Base-by-base conservation (phyloP, 192 early-diverging fungal species). In the Phycomyces blakesleeanus region DNA sequence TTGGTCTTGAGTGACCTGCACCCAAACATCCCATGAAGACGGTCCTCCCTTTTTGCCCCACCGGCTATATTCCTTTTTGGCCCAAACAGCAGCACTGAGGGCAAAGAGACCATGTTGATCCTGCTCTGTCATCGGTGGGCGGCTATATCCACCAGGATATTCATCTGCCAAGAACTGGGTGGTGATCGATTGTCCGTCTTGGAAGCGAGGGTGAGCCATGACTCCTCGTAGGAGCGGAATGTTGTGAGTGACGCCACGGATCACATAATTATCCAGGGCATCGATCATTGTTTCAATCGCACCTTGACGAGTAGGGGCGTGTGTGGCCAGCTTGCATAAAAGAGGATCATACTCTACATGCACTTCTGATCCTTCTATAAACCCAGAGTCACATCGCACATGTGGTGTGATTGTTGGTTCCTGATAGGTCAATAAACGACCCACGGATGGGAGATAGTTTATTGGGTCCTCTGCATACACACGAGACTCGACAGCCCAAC, bases 391-490 rank as follows among this genome's bases (percentile, higher is more conserved):
- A 77, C 92, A 94, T n/a, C 95, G 86, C 29, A 93, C 86, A 21
- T 88, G 78, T 68, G 76, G 67, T 27, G 76, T 70, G 38, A 64
- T 66, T 10, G 64, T 74, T 0, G 95, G 93, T 69, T 98, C 95
- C 26, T 86, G 85, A 78, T 98, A 98, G 71, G 84, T 84, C 24
- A 78, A 76, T 52, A 98, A 83, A 34, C 87, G 84, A 50, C 95
- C 95, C 61, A 96, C 94, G 40, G 91, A 94, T 3, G 95, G 94
- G 37, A 98, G 77, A 79, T 93, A 96, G 74, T 88, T 93, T 54
- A 89, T 89, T 2, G 95, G 93, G 69, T 98, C 92, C 71, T 98
- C 95, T 25, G 95, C 95, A 69, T 98, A 98, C 14, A 98, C 92
- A 53, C 95, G 88, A 14, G 95, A 91, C 78, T 98, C 95, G 63